Percentiles rank a stretch among this genome's conserved stretches.
Conservation (phyloP, 768 basidiomycete species). For the Naganishia randhawae region DNA sequence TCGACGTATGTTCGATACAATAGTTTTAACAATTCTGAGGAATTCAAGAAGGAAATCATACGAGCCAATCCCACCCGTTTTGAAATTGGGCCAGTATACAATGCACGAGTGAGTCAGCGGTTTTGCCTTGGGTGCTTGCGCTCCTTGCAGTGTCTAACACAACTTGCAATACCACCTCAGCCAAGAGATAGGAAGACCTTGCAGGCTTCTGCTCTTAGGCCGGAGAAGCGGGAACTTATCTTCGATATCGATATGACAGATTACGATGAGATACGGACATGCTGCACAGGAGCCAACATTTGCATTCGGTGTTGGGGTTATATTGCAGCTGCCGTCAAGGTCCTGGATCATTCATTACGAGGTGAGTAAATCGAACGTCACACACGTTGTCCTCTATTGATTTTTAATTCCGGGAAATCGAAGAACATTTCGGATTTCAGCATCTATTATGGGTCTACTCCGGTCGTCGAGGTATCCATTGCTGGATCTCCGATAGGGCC, state of each 20-base stretch:
- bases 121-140: not conserved
- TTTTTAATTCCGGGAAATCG: slow-evolving; percentile 1
- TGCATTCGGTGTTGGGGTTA: slow-evolving; percentile 92
- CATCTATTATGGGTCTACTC: slow-evolving; percentile 98
- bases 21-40: slow-evolving; percentile 77
- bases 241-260: slow-evolving; percentile 99
- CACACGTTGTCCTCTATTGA: not conserved
- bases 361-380: slow-evolving; percentile 47
- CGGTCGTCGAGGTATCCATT: slow-evolving; percentile 94
- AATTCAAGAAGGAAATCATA: slow-evolving; percentile 85
- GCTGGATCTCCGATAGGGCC: slow-evolving; percentile 88
- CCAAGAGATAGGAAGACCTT: slow-evolving; percentile 85
- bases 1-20: slow-evolving; percentile 94
- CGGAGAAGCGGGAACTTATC: slow-evolving; percentile 82
- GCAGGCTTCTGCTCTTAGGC: slow-evolving; percentile 64
- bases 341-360: slow-evolving; percentile 72
- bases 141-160: slow-evolving; percentile 12
- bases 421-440: slow-evolving; percentile 81
- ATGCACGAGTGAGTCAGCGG: slow-evolving; percentile 65
- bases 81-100: slow-evolving; percentile 94
- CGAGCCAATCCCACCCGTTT: slow-evolving; percentile 84
- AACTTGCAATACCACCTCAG: slow-evolving; percentile 52
- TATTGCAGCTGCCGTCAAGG: slow-evolving; percentile 84
- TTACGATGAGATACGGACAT: slow-evolving; percentile 91
- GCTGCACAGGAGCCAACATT: slow-evolving; percentile 85